Conservation (phyloP, 2,329 filamentous ascomycete genomes). For the Neofusicoccum umdonicola region DNA sequence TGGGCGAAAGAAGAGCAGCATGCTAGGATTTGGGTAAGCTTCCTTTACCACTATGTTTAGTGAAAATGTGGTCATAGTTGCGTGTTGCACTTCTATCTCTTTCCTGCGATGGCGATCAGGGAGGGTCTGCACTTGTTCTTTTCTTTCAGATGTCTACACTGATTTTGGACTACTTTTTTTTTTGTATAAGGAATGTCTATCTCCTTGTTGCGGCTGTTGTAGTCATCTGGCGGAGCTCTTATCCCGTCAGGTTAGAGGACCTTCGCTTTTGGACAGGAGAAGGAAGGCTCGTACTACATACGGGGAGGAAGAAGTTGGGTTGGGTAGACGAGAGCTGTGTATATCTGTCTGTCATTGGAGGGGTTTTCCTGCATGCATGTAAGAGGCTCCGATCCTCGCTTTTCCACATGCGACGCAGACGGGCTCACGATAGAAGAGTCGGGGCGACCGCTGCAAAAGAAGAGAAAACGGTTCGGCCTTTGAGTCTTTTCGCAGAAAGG, state of each 20-base stretch:
- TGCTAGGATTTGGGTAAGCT: slow-evolving; percentile 14
- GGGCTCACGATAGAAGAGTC: no score
- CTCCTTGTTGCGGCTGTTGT: not conserved
- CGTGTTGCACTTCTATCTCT: not conserved
- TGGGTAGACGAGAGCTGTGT: not conserved
- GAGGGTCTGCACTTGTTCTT: not conserved
- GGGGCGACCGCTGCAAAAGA: not conserved
- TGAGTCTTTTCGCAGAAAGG: not conserved
- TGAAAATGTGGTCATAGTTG: not conserved
- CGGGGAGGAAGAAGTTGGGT: not conserved
- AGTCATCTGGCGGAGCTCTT: no score
- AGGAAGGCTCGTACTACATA: no score
- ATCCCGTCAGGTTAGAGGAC: no score
- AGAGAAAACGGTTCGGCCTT: not conserved
- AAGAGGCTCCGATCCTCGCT: no score
- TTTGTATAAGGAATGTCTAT: not conserved
- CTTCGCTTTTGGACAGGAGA: no score
- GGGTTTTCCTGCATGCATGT: no score
- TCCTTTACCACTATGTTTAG: no score
- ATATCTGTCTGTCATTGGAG: no score
- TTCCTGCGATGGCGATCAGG: not conserved
- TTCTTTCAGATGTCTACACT: not conserved
- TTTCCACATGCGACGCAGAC: no score
- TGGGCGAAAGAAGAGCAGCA: slow-evolving; percentile 62
- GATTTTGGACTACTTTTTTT: not conserved